Evolutionary conservation across 345 rosid genomes (phyloP).

Genomic region (Pugionium cornutum): DNA sequence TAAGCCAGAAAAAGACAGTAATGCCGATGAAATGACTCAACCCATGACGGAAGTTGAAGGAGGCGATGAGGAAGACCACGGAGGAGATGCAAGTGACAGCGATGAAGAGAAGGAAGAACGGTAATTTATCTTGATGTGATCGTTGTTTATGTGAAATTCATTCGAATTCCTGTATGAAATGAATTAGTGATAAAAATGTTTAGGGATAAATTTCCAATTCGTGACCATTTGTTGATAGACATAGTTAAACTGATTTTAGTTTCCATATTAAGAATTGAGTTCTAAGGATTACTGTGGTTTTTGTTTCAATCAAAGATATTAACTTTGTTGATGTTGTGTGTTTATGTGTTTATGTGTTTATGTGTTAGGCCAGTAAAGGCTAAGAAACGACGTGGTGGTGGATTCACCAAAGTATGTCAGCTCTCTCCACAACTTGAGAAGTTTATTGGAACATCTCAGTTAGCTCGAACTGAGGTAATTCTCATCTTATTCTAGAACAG

Average conservation of each 20-base stretch:
- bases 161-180: background rate
- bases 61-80: conserved; percentile 36
- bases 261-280: background rate
- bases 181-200: background rate
- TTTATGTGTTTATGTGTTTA: conserved; percentile 22
- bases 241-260: background rate
- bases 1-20: conserved; percentile 35
- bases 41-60: conserved; percentile 31
- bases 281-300: background rate
- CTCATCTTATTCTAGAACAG: background rate
- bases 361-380: conserved; percentile 44
- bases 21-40: conserved; percentile 37
- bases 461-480: conserved; percentile 74
- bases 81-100: conserved; percentile 37
- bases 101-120: conserved; percentile 35
- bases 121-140: conserved; percentile 26
- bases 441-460: conserved; percentile 56
- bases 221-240: no score
- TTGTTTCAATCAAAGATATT: background rate
- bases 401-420: conserved; percentile 66
- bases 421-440: conserved; percentile 81
- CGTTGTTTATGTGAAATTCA: no score
- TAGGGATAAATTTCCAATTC: no score
- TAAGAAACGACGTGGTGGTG: conserved; percentile 74
- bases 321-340: conserved; percentile 5